Base-by-base conservation (phyloP, 371 early-diverging fungal genomes). In the Apophysomyces elegans region DNA sequence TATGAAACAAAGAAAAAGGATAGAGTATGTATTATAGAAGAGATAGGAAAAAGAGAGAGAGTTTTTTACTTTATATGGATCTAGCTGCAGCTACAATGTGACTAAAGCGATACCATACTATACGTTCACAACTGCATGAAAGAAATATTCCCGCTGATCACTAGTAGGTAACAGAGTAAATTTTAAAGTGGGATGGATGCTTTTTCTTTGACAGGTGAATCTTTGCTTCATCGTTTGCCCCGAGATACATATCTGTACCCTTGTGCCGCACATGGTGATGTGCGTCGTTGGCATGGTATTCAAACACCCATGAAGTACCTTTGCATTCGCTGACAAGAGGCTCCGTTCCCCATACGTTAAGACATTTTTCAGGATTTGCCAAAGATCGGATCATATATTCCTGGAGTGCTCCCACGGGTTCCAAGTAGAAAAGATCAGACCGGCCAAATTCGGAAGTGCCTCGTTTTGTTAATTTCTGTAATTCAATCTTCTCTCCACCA, bases 261-360 rank as follows among this genome's bases (percentile, higher is more conserved):
- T 59, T 59, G 45, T 66, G 61, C 21, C 63, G 58, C 16, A 70
- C 36, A 58, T 58, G 59, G 37, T 70, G 46, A 18, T 61, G 37
- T 13, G 60, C 66, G 13, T 61, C 69, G 26, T 61, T 38, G 4
- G 59, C 37, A 11, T 43, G 35, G 39, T 66, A 66, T 39, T 62
- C 60, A 12, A 66, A 56, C 6, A 63, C 61, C 73, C 73, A 72
- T 14, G 62, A 37, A 4, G 73, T 69, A 12, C 69, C 63, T 11
- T 69, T 69, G 18, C 73, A 72, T 43, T 62, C 63, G 26, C 69
- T 58, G 5, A 69, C 7, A 1, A 35, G 13, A 18, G 69, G 38
- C 1, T n/a, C 62, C 2, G 16, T 54, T 1, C 69, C 69, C 63
- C 66, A 66, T 1, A 63, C 59, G 37, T 72, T 61, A 32, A 72